A percentile compares a stretch with the other conserved stretches of the same genome.
These are phyloP conservation scores for Musa itinerans DNA, from an alignment of 176 grass and related monocot genomes.

Conservation along the genomic window DNA sequence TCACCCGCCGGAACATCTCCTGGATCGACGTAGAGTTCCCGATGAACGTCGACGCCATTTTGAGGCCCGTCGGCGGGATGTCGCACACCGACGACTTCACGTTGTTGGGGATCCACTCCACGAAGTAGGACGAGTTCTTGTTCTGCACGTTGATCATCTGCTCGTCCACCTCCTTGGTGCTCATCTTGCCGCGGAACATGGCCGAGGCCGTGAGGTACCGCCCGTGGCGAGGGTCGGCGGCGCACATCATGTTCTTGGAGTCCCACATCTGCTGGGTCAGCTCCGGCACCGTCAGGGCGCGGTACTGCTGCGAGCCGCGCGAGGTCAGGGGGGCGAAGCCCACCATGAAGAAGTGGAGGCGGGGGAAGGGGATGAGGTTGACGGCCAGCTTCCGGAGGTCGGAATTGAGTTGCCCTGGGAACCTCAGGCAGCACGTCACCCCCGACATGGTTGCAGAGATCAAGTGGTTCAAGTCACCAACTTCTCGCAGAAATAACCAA, in stretches of 20 bases:
- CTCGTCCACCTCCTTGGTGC: conserved; percentile 58
- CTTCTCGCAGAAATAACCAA: neutral
- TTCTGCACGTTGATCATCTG: conserved; percentile 69
- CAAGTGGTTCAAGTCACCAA: neutral
- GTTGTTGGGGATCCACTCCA: conserved; percentile 73
- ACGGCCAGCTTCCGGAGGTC: conserved; percentile 4
- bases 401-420: conserved; percentile 2
- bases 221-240: conserved; percentile 35
- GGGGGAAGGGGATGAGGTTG: conserved; percentile 3
- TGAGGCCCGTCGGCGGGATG: conserved; percentile 36
- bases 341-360: conserved; percentile 56
- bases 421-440: neutral
- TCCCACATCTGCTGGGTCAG: conserved; percentile 42
- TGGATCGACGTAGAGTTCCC: conserved; percentile 70
- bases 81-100: conserved; percentile 57
- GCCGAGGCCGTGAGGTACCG: conserved; percentile 50
- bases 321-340: conserved; percentile 46
- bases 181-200: conserved; percentile 65
- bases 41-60: conserved; percentile 61
- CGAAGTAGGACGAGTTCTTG: conserved; percentile 60
- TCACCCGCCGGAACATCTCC: conserved; percentile 80
- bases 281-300: conserved; percentile 27
- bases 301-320: conserved; percentile 38
- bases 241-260: conserved; percentile 42
- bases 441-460: neutral